Base-by-base conservation (phyloP, 768 basidiomycete genomes). In the Tulasnella sp. region DNA sequence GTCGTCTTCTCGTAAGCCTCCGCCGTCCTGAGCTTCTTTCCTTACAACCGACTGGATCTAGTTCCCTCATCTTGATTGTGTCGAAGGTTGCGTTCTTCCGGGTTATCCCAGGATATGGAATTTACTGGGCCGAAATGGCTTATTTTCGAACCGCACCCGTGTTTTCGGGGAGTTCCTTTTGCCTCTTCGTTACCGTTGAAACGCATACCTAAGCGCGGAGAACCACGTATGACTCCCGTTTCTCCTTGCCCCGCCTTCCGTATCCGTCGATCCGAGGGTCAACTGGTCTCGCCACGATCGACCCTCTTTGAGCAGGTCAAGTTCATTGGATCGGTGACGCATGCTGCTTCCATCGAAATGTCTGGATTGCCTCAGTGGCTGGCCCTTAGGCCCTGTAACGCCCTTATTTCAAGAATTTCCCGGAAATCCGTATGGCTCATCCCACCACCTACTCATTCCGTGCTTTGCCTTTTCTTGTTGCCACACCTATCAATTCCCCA, bases 391-490 rank as follows among this genome's bases (percentile, higher is more conserved):
- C 64, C 64, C 64, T 65, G 64, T 26, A 36, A 37, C 64, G 52
- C 52, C 52, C 64, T 40, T 65, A 36, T 65, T 40, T 40, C 64
- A 65, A 9, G 35, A 65, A n/a, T 36, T 65, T 65, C 35, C 64
- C 64, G 64, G 64, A 65, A 65, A 36, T 26, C 39, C 64, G 52
- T 59, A 59, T 59, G 52, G 39, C 32, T 34, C 35, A 65, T 65
- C 35, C 22, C 34, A 37, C 64, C 39, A 59, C 39, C 22, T 65
- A 40, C 39, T 65, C 22, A 34, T 65, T 36, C 35, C 34, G 64
- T 65, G 22, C 64, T 65, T 65, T 65, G 39, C 64, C 64, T 65
- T 65, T 65, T 59, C 52, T 22, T 65, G 64, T 65, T 65, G 64
- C 64, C 64, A 65, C 64, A 40, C n/a, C 63, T 40, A 34, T 44